Evolutionary conservation across 208 protist genomes (phyloP).

Genomic region (Leishmania turanica): DNA sequence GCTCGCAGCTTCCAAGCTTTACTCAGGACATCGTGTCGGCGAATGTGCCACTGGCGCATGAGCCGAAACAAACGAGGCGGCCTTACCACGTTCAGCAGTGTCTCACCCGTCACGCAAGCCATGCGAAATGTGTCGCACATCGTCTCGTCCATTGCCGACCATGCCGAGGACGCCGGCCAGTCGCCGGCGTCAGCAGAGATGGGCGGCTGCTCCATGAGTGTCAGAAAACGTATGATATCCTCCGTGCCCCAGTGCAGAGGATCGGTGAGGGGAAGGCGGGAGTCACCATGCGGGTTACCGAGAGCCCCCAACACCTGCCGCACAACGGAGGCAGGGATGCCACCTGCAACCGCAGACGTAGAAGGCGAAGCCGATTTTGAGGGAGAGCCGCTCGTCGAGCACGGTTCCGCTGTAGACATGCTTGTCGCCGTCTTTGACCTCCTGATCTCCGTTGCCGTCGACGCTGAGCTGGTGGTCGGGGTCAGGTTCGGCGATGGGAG

Average conservation of each 20-base stretch:
- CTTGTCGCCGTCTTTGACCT: not conserved
- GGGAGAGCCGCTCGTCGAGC: not conserved
- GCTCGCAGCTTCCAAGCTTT: conserved; percentile 30
- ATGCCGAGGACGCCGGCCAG: not conserved
- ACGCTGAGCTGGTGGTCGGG: not conserved
- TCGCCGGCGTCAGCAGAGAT: not conserved
- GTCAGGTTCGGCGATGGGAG: not conserved
- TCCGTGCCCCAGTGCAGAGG: conserved; percentile 74
- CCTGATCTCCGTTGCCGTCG: not conserved
- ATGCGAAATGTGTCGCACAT: conserved; percentile 78
- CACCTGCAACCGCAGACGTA: not conserved
- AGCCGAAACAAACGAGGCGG: conserved; percentile 73
- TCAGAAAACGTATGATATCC: conserved; percentile 57
- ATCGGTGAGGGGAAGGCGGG: conserved; percentile 48
- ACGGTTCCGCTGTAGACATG: not conserved
- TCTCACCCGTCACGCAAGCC: conserved; percentile 55
- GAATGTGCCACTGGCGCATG: conserved; percentile 82
- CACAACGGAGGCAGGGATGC: conserved; percentile 21
- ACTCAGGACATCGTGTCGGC: conserved; percentile 49
- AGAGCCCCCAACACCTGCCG: conserved; percentile 32
- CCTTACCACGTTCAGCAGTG: conserved; percentile 66
- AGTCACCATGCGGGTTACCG: conserved; percentile 53
- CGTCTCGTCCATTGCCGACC: conserved; percentile 54
- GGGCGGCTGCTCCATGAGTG: conserved; percentile 37
- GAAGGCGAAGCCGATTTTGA: not conserved